These are phyloP conservation scores for Daldinia eschscholtzii DNA, from an alignment of 2,329 filamentous ascomycete species.

Conservation along the genomic window DNA sequence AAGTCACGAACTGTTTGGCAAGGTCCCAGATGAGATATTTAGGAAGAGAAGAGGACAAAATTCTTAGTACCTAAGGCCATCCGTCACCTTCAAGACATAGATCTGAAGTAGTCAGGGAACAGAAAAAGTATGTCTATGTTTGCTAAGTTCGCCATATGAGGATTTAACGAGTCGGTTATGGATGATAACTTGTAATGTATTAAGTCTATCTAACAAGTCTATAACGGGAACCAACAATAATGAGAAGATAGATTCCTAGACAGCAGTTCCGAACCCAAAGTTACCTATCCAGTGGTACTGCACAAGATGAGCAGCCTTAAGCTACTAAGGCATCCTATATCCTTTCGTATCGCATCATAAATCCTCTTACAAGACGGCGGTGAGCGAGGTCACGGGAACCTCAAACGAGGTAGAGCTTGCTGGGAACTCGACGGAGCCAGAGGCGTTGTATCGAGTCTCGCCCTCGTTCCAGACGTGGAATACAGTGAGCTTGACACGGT, in stretches of 20 bases:
- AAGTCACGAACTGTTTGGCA: too few species aligned
- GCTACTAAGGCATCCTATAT: slow-evolving; percentile 50
- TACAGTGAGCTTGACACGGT: slow-evolving; percentile 44
- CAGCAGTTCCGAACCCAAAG: background rate
- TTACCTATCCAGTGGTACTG: background rate
- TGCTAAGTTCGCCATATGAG: background rate
- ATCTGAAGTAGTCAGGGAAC: too few species aligned
- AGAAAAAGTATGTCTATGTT: background rate
- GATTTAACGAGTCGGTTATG: background rate
- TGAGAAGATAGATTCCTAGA: background rate
- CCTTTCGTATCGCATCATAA: background rate
- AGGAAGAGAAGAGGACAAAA: too few species aligned
- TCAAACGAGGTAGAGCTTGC: slow-evolving; percentile 22
- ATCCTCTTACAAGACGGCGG: slow-evolving; percentile 18
- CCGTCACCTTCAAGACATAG: too few species aligned
- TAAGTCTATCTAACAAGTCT: background rate
- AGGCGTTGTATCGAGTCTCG: slow-evolving; percentile 33
- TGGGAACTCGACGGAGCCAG: slow-evolving; percentile 33
- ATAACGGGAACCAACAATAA: background rate
- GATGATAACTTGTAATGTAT: background rate
- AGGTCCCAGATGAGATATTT: too few species aligned
- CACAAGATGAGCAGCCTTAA: background rate
- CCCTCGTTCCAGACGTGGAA: slow-evolving; percentile 42
- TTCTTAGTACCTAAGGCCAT: too few species aligned
- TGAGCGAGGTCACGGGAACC: slow-evolving; percentile 30